Percentiles rank a stretch among this genome's conserved stretches.
Conservation (phyloP, 176 grass and related monocot species). For the Zoysia japonica region DNA sequence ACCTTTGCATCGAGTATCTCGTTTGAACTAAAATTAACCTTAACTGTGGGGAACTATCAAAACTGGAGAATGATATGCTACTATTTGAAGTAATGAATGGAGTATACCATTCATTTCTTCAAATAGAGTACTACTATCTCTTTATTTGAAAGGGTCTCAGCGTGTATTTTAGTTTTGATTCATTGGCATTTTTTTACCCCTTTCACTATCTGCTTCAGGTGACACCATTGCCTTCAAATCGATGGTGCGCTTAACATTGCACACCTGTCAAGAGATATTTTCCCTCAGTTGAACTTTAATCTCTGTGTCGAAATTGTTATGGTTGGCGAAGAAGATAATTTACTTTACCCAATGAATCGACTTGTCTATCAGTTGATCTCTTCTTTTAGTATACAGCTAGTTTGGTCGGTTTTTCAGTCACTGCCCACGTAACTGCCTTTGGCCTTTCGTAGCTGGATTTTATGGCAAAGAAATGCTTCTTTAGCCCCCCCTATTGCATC, state of each 20-base stretch:
- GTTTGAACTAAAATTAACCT: no score
- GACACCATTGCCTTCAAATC: not conserved
- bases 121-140: not conserved
- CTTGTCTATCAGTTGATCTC: not conserved
- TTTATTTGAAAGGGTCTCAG: not conserved
- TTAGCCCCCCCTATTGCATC: not conserved
- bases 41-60: not conserved
- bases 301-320: conserved; percentile 24
- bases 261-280: conserved; percentile 25
- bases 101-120: not conserved
- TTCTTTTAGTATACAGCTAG: not conserved
- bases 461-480: conserved; percentile 1
- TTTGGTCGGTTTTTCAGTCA: conserved; percentile 17
- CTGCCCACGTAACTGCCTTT: conserved; percentile 30
- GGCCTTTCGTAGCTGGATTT: conserved; percentile 17
- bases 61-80: not conserved
- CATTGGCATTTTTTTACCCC: not conserved
- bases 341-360: conserved; percentile 17
- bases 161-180: not conserved
- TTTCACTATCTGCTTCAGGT: not conserved
- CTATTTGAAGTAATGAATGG: not conserved
- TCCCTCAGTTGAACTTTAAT: conserved; percentile 19
- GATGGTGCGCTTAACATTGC: not conserved
- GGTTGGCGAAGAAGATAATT: conserved; percentile 16
- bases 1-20: no score